A percentile compares a stretch with the other conserved stretches of the same genome.
Evolutionary conservation across 306 rosid genomes (phyloP).

Genomic region (Gillenia trifoliata): DNA sequence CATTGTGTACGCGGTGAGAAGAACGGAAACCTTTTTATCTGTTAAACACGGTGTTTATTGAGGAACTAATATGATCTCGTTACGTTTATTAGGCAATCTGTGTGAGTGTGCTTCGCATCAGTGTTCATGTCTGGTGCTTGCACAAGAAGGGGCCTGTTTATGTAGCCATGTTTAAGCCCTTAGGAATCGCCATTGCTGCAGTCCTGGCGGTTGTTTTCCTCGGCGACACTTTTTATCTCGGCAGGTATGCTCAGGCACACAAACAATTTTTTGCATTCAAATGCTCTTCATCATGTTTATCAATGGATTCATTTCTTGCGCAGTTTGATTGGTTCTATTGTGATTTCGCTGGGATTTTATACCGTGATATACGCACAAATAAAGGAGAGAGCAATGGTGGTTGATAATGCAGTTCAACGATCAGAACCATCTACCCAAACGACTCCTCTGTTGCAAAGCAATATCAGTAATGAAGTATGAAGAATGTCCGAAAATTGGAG

Average conservation of each 20-base stretch:
- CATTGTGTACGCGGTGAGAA: slow-evolving; percentile 23
- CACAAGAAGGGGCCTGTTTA: slow-evolving; percentile 35
- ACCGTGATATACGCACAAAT: slow-evolving; percentile 31
- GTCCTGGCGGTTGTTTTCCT: slow-evolving; percentile 28
- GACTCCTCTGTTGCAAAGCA: slow-evolving; percentile 13
- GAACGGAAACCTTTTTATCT: not conserved
- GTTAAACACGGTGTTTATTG: not conserved
- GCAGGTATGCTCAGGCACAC: slow-evolving; percentile 23
- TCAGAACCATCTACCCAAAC: slow-evolving; percentile 15
- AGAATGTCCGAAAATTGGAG: not conserved
- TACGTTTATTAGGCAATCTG: slow-evolving; percentile 23
- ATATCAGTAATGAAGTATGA: not conserved
- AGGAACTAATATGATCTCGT: not conserved
- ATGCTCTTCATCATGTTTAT: not conserved
- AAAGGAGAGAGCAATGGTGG: slow-evolving; percentile 8
- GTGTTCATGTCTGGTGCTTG: slow-evolving; percentile 36
- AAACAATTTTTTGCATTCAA: not conserved
- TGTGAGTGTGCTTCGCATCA: slow-evolving; percentile 21
- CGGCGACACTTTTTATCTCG: slow-evolving; percentile 25
- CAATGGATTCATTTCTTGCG: not conserved
- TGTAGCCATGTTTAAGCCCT: slow-evolving; percentile 41
- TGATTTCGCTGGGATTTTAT: slow-evolving; percentile 33
- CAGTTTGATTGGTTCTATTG: slow-evolving; percentile 37
- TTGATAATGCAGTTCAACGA: not conserved
- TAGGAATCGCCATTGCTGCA: slow-evolving; percentile 31